phyloP scores from a whole-genome alignment of 2,329 filamentous ascomycete genomes.

The Colletotrichum sublineola region DNA sequence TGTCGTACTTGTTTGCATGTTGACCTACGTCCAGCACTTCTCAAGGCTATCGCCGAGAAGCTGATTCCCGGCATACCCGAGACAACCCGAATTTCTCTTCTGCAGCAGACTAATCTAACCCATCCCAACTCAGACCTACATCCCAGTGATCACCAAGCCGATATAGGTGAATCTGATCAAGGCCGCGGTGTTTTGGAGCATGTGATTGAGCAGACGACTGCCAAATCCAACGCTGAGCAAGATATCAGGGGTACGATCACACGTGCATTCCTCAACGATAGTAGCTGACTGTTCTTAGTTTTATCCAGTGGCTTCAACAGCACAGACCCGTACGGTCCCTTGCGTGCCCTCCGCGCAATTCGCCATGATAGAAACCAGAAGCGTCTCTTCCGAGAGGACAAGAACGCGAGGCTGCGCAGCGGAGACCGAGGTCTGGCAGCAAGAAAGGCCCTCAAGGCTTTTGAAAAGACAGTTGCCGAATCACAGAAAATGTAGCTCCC shows the following conservation, averaged over 20 bases:
- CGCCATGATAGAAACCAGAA: conserved; percentile 73
- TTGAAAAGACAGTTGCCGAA: conserved; percentile 75
- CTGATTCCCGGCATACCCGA: conserved; percentile 82
- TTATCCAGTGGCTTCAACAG: conserved; percentile 72
- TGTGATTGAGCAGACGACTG: conserved; percentile 73
- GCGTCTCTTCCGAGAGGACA: conserved; percentile 76
- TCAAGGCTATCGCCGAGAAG: conserved; percentile 82
- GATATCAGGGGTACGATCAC: conserved; percentile 68
- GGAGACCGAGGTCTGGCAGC: conserved; percentile 81
- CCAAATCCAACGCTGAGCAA: conserved; percentile 68
- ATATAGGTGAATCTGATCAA: conserved; percentile 27
- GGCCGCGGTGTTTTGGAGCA: conserved; percentile 71
- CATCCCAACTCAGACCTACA: conserved; percentile 47
- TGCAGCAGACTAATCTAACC: conserved; percentile 74
- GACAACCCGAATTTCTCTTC: conserved; percentile 72
- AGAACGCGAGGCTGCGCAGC: conserved; percentile 80
- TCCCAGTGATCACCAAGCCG: conserved; percentile 3
- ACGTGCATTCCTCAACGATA: not conserved
- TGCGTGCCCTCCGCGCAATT: conserved; percentile 72
- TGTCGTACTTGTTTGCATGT: not conserved
- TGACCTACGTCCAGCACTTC: conserved; percentile 64
- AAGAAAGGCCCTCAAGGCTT: conserved; percentile 78
- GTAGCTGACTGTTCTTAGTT: conserved; percentile 52
- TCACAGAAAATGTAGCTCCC: conserved; percentile 62
- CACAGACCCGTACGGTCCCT: conserved; percentile 68